Evolutionary conservation across 345 rosid genomes (phyloP).

Genomic region (Euphorbia peplus): DNA sequence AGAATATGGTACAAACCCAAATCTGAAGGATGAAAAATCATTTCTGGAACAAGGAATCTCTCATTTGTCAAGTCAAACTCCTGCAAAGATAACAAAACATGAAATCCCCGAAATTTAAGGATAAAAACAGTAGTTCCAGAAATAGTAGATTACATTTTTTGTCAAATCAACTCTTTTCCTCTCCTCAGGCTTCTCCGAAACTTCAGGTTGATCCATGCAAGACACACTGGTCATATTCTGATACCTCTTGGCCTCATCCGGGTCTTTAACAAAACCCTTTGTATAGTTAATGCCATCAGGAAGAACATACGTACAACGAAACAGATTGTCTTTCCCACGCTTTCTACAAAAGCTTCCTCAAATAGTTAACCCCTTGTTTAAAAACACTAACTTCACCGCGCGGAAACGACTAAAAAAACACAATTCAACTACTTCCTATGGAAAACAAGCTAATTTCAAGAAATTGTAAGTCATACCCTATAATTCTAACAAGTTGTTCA

Average conservation of each 20-base stretch:
- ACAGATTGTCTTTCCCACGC: constrained; percentile 47
- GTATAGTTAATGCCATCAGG: constrained; percentile 81
- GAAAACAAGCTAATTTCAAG: no score
- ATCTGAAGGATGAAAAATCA: constrained; percentile 91
- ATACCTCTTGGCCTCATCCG: constrained; percentile 52
- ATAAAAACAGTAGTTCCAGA: background rate
- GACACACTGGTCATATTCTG: constrained; percentile 31
- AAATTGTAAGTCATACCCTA: background rate
- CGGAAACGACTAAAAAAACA: no score
- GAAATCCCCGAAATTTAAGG: constrained; percentile 3
- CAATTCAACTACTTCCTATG: no score
- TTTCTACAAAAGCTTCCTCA: background rate
- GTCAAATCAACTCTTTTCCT: constrained; percentile 60
- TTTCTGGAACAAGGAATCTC: constrained; percentile 92
- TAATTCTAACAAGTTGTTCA: background rate
- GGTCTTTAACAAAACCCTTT: constrained; percentile 78
- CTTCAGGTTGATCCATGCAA: constrained; percentile 30
- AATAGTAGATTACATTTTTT: constrained; percentile 49
- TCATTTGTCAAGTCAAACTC: constrained; percentile 94
- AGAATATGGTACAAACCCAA: constrained; percentile 47
- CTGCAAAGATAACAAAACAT: constrained; percentile 39
- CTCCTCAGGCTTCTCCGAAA: constrained; percentile 33
- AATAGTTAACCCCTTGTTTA: no score
- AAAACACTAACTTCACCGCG: background rate
- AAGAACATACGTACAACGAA: constrained; percentile 74